Evolutionary conservation across 1,139 yeast species (phyloP), one percentile per base, ranked within the genome.

Genomic region (Lodderomyces margitis): DNA sequence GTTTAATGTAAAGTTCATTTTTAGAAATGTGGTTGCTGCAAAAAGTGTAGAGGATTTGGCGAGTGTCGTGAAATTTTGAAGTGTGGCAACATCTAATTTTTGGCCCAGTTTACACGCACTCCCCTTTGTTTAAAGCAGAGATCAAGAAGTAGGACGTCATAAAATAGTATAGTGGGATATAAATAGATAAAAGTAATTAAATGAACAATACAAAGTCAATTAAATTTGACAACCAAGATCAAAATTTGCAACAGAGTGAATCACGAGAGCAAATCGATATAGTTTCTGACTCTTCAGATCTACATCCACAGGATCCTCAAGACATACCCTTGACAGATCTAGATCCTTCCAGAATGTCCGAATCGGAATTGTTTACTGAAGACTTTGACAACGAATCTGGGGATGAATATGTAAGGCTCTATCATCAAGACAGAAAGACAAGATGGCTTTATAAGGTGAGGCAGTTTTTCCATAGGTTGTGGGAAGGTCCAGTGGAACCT

Each of bases 401-500:
- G 19, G 32, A 28, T 15, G 32, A 28, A 15, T 28, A 28, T n/a
- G 15, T 15, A 19, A 28, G 32, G 19, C 32, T 28, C 3, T 28
- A 28, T n/a, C 32, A 28, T 15, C 32, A 15, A 15, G 19, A 28
- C 16, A 4, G 32, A 12, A 28, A 28, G 16, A 6, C 5, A 28
- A 14, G 32, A 28, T 28, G 19, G 32, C 32, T 28, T 11, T 15
- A 28, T 23, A 41, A 41, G 21, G 12, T 38, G n/a, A 33, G 30
- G 15, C 33, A 15, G 5, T 48, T 46, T 37, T 38, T 45, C 12
- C 30, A 34, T 12, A 23, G 36, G 14, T 21, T 66, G 7, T 76
- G 84, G 81, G 39, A 63, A 14, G 88, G 88, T 0, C 87, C 87
- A 0, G 54, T 45, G 2, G 50, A 53, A 3, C 74, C 80, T 1